Evolutionary conservation across 2,329 filamentous ascomycete species (phyloP).

Genomic region (Rhexocercosporidium sp.): DNA sequence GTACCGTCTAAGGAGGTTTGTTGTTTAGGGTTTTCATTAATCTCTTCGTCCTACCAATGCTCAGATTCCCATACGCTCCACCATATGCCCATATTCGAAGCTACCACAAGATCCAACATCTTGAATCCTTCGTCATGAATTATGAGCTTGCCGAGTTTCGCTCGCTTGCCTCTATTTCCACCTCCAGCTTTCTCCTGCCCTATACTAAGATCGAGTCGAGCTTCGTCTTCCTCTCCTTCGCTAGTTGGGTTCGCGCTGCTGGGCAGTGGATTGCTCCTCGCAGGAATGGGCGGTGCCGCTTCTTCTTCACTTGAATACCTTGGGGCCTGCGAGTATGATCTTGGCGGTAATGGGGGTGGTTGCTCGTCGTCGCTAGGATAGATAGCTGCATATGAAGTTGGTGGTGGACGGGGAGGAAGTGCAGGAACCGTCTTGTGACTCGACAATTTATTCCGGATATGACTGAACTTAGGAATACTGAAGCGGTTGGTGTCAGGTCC

Average conservation of each 20-base stretch:
- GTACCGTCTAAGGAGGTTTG: neutral
- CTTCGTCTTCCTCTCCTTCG: constrained; percentile 45
- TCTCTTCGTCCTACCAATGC: neutral
- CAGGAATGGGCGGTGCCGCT: neutral
- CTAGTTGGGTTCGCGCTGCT: constrained; percentile 2
- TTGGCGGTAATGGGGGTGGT: constrained; percentile 34
- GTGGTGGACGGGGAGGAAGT: constrained; percentile 29
- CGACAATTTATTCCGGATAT: constrained; percentile 42
- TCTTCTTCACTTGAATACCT: constrained; percentile 27
- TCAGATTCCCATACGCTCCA: constrained; percentile 81
- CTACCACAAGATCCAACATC: constrained; percentile 93
- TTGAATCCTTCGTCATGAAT: constrained; percentile 88
- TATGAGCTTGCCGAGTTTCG: constrained; percentile 93
- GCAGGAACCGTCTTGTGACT: constrained; percentile 33
- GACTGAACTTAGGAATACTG: constrained; percentile 31
- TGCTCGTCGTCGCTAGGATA: constrained; percentile 37
- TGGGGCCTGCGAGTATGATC: constrained; percentile 20
- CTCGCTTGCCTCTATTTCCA: constrained; percentile 81
- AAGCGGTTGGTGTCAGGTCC: constrained; percentile 29
- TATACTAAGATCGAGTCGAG: constrained; percentile 72
- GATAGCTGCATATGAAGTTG: constrained; percentile 32
- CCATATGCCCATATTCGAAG: constrained; percentile 91
- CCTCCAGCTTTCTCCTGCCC: constrained; percentile 86
- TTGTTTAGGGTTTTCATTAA: neutral
- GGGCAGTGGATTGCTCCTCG: neutral